phyloP scores from a whole-genome alignment of 2,329 filamentous ascomycete genomes.

The Sarocladiaceae sp. region DNA sequence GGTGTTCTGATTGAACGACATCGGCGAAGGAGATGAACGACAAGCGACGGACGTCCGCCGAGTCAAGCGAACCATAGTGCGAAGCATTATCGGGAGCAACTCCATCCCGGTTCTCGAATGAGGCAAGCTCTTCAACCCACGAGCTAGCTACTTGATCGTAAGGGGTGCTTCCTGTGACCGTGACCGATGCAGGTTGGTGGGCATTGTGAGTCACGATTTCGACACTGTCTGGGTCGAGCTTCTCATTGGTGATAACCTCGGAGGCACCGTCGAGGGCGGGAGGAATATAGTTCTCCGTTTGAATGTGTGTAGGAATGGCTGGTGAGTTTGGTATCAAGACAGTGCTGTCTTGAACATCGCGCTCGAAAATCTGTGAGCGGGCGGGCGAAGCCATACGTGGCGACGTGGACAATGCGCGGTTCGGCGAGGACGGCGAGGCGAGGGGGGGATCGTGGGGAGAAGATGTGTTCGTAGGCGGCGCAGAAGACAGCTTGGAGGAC shows the following conservation, averaged over 20 bases:
- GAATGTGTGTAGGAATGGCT: constrained; percentile 89
- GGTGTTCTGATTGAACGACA: constrained; percentile 82
- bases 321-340: constrained; percentile 66
- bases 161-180: constrained; percentile 46
- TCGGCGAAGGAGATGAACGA: constrained; percentile 98
- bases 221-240: constrained; percentile 80
- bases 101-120: constrained; percentile 38
- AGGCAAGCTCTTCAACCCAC: constrained; percentile 55
- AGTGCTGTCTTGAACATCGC: constrained; percentile 81
- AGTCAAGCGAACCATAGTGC: constrained; percentile 73
- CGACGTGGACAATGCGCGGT: constrained; percentile 63
- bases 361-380: constrained; percentile 81
- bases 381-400: constrained; percentile 76
- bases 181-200: constrained; percentile 73
- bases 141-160: constrained; percentile 41
- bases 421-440: constrained; percentile 58
- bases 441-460: constrained; percentile 38
- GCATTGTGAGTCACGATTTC: constrained; percentile 86
- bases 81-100: constrained; percentile 57
- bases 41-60: constrained; percentile 71
- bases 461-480: constrained; percentile 36
- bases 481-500: constrained; percentile 33
- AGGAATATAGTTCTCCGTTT: constrained; percentile 91
- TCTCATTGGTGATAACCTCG: constrained; percentile 82
- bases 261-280: constrained; percentile 88